Conservation (phyloP, 768 basidiomycete genomes). For the Thelephora aurantiotincta region DNA sequence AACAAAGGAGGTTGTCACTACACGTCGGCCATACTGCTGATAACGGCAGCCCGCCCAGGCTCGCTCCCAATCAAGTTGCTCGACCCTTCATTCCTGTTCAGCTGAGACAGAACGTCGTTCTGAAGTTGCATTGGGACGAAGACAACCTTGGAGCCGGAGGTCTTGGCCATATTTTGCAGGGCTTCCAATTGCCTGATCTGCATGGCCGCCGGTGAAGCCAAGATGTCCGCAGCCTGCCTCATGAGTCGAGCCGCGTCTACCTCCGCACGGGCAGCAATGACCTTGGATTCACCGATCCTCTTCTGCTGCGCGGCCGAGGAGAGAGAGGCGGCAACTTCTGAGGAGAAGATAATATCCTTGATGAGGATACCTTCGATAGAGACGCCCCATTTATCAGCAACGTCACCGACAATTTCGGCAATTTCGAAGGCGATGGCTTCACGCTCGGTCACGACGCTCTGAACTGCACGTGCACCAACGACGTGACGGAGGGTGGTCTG, state of each 20-base stretch:
- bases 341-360: slow-evolving; percentile 87
- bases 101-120: slow-evolving; percentile 47
- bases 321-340: slow-evolving; percentile 81
- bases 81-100: slow-evolving; percentile 16
- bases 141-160: slow-evolving; percentile 78
- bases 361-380: slow-evolving; percentile 92
- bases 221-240: slow-evolving; percentile 92
- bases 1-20: no score
- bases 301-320: slow-evolving; percentile 96
- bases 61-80: background rate
- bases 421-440: slow-evolving; percentile 96
- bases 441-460: slow-evolving; percentile 91
- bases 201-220: slow-evolving; percentile 93
- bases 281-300: slow-evolving; percentile 91
- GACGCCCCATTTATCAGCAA: slow-evolving; percentile 95
- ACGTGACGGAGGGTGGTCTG: slow-evolving; percentile 97
- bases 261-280: slow-evolving; percentile 91
- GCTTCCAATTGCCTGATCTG: slow-evolving; percentile 96
- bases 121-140: slow-evolving; percentile 91
- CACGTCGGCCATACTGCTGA: slow-evolving; percentile 35
- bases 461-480: slow-evolving; percentile 89
- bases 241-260: slow-evolving; percentile 91
- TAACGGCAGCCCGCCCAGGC: slow-evolving; percentile 34
- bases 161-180: slow-evolving; percentile 89
- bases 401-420: slow-evolving; percentile 86